Evolutionary conservation across 208 protist genomes (phyloP).

Genomic region (Trypanosomatidae sp.): DNA sequence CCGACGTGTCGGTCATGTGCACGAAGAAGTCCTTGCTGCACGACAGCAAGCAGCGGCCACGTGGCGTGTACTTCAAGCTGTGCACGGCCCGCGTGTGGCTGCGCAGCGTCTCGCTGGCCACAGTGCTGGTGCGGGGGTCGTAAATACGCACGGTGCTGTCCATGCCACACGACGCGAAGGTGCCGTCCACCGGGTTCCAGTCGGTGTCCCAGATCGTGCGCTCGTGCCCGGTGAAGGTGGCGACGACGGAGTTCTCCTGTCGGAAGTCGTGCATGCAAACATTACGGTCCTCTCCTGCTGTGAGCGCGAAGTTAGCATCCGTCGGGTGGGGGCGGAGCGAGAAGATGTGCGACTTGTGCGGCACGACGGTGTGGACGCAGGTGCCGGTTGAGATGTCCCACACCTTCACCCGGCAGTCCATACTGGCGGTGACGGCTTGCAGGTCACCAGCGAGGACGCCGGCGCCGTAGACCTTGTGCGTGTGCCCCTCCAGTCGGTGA

Average conservation of each 20-base stretch:
- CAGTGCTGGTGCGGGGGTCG: conserved; percentile 42
- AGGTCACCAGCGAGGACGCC: conserved; percentile 36
- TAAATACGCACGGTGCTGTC: conserved; percentile 66
- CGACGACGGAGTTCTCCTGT: conserved; percentile 30
- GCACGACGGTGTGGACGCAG: conserved; percentile 21
- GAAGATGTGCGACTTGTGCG: conserved; percentile 62
- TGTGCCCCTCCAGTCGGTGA: conserved; percentile 40
- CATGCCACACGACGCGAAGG: conserved; percentile 61
- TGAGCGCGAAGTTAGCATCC: conserved; percentile 43
- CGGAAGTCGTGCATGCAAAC: conserved; percentile 76
- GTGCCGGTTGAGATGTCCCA: conserved; percentile 55
- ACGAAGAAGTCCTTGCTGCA: conserved; percentile 54
- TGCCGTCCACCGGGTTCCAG: conserved; percentile 28
- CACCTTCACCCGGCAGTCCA: conserved; percentile 52
- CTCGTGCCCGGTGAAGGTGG: conserved; percentile 46
- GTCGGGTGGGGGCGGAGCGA: conserved; percentile 34
- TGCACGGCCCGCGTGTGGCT: conserved; percentile 59
- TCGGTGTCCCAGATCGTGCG: conserved; percentile 67
- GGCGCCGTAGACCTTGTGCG: conserved; percentile 58
- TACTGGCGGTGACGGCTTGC: conserved; percentile 44
- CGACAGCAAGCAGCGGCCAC: conserved; percentile 43
- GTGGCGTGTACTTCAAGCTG: conserved; percentile 49
- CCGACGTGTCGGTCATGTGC: conserved; percentile 31
- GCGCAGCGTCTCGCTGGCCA: conserved; percentile 24
- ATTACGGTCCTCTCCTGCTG: conserved; percentile 47